A percentile compares a stretch with the other conserved stretches of the same genome.
phyloP scores from a whole-genome alignment of 2,329 filamentous ascomycete species.

The Penicillium thymicola region DNA sequence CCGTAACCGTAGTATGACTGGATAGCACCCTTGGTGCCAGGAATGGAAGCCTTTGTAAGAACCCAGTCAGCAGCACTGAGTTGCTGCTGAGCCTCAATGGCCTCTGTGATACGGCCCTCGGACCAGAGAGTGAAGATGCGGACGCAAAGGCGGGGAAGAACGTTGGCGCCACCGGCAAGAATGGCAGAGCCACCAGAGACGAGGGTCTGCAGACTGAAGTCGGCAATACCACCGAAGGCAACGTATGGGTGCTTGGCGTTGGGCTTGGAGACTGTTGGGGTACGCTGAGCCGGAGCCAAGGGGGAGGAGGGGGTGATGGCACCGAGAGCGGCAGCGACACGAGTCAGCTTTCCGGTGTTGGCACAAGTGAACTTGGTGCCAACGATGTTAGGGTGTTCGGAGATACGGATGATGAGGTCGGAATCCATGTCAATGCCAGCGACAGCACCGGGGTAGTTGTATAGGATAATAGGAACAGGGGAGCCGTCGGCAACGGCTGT shows the following conservation, averaged over 20 bases:
- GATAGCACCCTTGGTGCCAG: conserved; percentile 80
- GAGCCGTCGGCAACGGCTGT: conserved; percentile 70
- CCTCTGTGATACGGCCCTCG: conserved; percentile 72
- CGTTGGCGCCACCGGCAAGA: conserved; percentile 83
- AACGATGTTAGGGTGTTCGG: conserved; percentile 76
- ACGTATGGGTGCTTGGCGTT: conserved; percentile 58
- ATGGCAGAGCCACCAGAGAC: conserved; percentile 78
- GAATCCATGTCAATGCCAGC: conserved; percentile 87
- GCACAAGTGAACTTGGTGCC: conserved; percentile 92
- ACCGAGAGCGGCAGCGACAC: conserved; percentile 69
- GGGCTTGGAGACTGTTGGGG: conserved; percentile 28
- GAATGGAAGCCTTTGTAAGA: conserved; percentile 77
- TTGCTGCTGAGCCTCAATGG: conserved; percentile 69
- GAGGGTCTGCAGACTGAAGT: conserved; percentile 81
- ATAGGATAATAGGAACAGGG: conserved; percentile 75
- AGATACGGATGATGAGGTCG: conserved; percentile 76
- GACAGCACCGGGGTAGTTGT: conserved; percentile 89
- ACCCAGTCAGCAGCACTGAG: conserved; percentile 80
- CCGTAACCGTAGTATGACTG: conserved; percentile 82
- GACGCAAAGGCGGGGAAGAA: conserved; percentile 78
- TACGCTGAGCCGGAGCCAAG: conserved; percentile 26
- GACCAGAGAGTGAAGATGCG: conserved; percentile 75
- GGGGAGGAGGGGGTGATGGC: conserved; percentile 61
- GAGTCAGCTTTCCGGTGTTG: conserved; percentile 83
- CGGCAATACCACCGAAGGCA: conserved; percentile 84